phyloP scores from a whole-genome alignment of 2,329 filamentous ascomycete species.

The Graphiopsis chlorocephala region DNA sequence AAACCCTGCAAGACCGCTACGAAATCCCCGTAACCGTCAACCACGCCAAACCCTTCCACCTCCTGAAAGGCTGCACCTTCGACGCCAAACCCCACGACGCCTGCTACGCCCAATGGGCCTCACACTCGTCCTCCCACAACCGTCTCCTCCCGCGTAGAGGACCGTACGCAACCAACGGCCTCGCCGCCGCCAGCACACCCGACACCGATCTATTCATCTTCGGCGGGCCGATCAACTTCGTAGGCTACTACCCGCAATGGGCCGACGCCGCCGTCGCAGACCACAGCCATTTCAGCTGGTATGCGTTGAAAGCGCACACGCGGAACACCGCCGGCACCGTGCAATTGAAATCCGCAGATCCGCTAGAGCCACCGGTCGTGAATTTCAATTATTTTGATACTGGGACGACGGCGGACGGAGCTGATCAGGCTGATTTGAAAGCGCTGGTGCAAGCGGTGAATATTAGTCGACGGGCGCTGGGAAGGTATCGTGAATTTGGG shows the following conservation, averaged over 20 bases:
- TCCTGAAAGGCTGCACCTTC: constrained; percentile 41
- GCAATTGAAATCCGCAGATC: constrained; percentile 58
- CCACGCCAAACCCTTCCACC: constrained; percentile 35
- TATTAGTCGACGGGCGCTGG: constrained; percentile 24
- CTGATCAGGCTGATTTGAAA: constrained; percentile 45
- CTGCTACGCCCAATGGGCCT: constrained; percentile 39
- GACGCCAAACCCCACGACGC: constrained; percentile 33
- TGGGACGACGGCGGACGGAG: constrained; percentile 40
- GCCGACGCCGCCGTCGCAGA: constrained; percentile 44
- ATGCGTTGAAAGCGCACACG: constrained; percentile 60
- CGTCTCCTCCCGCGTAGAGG: constrained; percentile 38
- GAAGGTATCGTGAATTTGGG: constrained; percentile 28
- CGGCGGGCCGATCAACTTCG: constrained; percentile 54
- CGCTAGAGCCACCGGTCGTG: constrained; percentile 62
- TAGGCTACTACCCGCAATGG: constrained; percentile 56
- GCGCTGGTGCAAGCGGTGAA: constrained; percentile 51
- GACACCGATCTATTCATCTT: constrained; percentile 55
- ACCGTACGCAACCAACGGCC: constrained; percentile 50
- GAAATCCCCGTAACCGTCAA: constrained; percentile 52
- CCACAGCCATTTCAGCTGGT: constrained; percentile 48
- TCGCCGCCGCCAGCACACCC: constrained; percentile 36
- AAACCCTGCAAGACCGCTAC: constrained; percentile 61
- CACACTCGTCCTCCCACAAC: constrained; percentile 6
- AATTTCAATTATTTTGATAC: constrained; percentile 58
- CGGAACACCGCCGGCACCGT: constrained; percentile 63